Evolutionary conservation across 163 green algal genomes (phyloP).

Genomic region (Volvox carteri): DNA sequence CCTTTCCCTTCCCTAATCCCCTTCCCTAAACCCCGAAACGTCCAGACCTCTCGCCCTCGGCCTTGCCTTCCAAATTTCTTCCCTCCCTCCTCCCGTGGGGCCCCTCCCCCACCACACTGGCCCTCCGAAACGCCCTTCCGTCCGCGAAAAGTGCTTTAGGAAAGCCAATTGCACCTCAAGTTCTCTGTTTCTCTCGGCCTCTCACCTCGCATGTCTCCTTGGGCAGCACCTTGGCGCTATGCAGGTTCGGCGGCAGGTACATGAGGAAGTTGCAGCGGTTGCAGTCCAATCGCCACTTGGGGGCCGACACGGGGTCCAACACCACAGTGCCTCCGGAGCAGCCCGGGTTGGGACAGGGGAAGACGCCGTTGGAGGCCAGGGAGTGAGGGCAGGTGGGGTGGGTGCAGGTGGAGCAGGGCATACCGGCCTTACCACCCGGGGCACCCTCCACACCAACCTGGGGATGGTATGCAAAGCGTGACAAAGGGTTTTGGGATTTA

Average conservation of each 20-base stretch:
- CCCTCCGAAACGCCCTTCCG: too few relatives aligned
- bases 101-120: too few relatives aligned
- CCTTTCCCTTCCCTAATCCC: too few relatives aligned
- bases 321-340: constrained; percentile 76
- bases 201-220: constrained; percentile 61
- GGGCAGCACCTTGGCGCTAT: constrained; percentile 71
- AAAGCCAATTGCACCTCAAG: too few relatives aligned
- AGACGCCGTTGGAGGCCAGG: constrained; percentile 71
- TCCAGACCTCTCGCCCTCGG: background rate
- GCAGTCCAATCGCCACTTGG: constrained; percentile 89
- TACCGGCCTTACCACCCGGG: constrained; percentile 71
- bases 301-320: constrained; percentile 84
- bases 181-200: too few relatives aligned
- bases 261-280: constrained; percentile 89
- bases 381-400: constrained; percentile 86
- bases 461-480: too few relatives aligned
- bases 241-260: constrained; percentile 83
- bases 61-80: background rate
- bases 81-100: too few relatives aligned
- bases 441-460: constrained; percentile 48
- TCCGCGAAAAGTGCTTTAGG: too few relatives aligned
- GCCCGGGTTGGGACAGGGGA: constrained; percentile 68
- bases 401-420: constrained; percentile 89
- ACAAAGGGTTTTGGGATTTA: too few relatives aligned
- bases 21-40: too few relatives aligned